Conservation (phyloP, 352 stramenopile species). For the Achlya hypogyna region DNA sequence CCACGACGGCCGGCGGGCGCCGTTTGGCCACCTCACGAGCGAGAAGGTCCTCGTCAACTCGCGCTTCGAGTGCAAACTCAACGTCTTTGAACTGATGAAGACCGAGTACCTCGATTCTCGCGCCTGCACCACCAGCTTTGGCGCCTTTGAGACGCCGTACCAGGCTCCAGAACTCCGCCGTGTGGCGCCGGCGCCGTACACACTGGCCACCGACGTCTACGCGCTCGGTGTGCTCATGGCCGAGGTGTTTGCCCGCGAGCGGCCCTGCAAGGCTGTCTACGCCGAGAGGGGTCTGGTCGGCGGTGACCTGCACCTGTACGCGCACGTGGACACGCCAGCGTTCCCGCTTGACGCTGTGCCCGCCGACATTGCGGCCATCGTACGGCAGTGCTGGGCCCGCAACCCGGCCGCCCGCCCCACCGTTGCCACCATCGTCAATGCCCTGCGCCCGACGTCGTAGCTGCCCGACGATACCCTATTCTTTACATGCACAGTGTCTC, state of each 20-base stretch:
- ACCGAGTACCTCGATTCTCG: background rate
- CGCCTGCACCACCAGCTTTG: background rate
- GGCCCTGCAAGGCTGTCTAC: background rate
- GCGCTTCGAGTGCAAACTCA: conserved; percentile 1
- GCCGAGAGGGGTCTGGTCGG: background rate
- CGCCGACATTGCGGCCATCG: background rate
- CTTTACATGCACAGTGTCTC: no score
- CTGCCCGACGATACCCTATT: no score
- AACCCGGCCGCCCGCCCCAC: background rate
- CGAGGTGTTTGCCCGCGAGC: background rate
- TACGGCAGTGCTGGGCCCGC: background rate
- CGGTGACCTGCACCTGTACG: background rate
- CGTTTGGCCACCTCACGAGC: background rate
- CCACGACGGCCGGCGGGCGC: background rate
- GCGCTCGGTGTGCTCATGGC: background rate
- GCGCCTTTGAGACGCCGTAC: background rate
- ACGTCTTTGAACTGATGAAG: conserved; percentile 8
- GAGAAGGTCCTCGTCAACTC: conserved; percentile 13
- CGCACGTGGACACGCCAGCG: background rate
- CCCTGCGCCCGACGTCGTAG: no score
- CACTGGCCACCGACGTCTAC: background rate
- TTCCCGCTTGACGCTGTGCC: background rate
- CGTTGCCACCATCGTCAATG: background rate
- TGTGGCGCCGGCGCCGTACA: background rate
- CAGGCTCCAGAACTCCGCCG: background rate